A percentile compares a stretch with the other conserved stretches of the same genome.
These are phyloP conservation scores for Phytophthora fragariaefolia DNA, from an alignment of 352 stramenopile species.

Conservation along the genomic window DNA sequence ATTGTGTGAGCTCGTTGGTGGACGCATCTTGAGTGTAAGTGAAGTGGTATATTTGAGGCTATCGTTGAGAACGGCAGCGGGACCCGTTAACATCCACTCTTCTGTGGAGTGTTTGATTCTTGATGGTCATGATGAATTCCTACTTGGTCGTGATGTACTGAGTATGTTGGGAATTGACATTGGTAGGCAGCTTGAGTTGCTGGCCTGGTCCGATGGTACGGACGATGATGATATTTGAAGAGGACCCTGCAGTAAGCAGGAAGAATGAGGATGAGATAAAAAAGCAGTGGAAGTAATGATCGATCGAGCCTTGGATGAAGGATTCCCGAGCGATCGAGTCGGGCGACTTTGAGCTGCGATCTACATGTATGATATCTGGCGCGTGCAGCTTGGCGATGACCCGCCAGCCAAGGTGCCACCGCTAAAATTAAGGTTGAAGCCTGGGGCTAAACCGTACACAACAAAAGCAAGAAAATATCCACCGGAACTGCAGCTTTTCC, in stretches of 20 bases:
- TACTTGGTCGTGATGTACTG: conserved; percentile 19
- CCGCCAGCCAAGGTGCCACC: too few species aligned
- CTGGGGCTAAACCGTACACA: conserved; percentile 19
- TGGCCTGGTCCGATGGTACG: conserved; percentile 7
- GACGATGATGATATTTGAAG: conserved; percentile 20
- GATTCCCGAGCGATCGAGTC: not conserved
- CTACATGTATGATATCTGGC: conserved; percentile 21
- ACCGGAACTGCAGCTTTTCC: conserved; percentile 18
- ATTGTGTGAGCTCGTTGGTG: too few species aligned
- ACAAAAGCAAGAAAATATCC: conserved; percentile 14
- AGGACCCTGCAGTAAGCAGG: conserved; percentile 12
- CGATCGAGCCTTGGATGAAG: conserved; percentile 11
- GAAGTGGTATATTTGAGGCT: conserved; percentile 15
- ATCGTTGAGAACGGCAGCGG: conserved; percentile 14
- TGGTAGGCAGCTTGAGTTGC: conserved; percentile 19
- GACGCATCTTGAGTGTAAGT: not conserved
- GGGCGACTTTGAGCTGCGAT: conserved; percentile 7
- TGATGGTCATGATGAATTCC: conserved; percentile 15
- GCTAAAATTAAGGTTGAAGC: conserved; percentile 22
- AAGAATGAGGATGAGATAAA: not conserved
- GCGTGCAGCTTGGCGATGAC: conserved; percentile 1
- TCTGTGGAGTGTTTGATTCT: conserved; percentile 19
- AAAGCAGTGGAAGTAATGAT: too few species aligned
- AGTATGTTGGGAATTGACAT: conserved; percentile 18
- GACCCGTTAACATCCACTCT: conserved; percentile 11